Evolutionary conservation across 192 early-diverging fungal species (phyloP).

Genomic region (Haplosporangium gracile): DNA sequence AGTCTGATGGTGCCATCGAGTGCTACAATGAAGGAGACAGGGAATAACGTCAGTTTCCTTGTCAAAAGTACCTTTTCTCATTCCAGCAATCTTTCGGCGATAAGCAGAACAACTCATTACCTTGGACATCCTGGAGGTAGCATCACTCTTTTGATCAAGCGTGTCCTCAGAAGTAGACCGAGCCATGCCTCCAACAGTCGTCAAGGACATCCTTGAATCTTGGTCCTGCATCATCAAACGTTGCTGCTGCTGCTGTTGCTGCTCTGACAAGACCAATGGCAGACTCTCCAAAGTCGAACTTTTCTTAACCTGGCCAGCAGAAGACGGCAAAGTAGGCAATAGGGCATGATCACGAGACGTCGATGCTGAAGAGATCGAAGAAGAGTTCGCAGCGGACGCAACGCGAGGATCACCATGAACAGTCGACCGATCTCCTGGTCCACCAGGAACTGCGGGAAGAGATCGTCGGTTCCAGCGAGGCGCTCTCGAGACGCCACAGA

Average conservation of each 20-base stretch:
- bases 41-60: neutral
- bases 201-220: neutral
- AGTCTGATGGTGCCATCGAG: neutral
- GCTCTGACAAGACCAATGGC: neutral
- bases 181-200: neutral
- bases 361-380: neutral
- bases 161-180: neutral
- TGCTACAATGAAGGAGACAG: neutral
- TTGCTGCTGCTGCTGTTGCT: neutral
- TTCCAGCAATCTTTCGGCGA: neutral
- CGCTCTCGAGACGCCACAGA: slow-evolving; percentile 56
- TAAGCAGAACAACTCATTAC: neutral
- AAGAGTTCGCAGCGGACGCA: neutral
- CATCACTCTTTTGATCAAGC: neutral
- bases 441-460: neutral
- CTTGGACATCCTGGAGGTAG: neutral
- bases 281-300: neutral
- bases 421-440: slow-evolving; percentile 9
- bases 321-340: neutral
- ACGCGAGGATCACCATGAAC: neutral
- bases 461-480: slow-evolving; percentile 12
- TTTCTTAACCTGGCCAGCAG: neutral
- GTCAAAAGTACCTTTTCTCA: neutral
- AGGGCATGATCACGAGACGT: neutral
- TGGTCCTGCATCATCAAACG: neutral